Base-by-base conservation (phyloP, 208 protist species). In the Acanthamoeba sp. region DNA sequence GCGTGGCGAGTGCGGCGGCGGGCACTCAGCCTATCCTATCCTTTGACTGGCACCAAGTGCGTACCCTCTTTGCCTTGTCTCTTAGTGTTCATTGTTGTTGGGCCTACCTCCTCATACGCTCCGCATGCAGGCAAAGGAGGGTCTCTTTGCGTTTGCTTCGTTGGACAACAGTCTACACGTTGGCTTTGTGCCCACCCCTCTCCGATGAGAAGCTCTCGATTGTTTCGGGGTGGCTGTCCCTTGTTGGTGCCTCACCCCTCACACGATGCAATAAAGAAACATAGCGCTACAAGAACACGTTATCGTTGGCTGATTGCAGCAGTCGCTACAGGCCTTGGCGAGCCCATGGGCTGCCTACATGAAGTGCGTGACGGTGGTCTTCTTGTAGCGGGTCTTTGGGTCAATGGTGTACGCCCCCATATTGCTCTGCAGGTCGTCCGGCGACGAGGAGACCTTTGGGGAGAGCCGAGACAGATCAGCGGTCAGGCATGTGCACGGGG, bases 331-430 rank as follows among this genome's bases (percentile, higher is more conserved):
- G n/a, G n/a, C n/a, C n/a, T n/a, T n/a, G n/a, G n/a, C n/a, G n/a
- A n/a, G n/a, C n/a, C n/a, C n/a, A n/a, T 48, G 45, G 45, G 45
- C 45, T 48, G 48, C 48, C 48, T 55, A 69, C 59, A 69, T 69
- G n/a, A 90, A 90, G 32, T 90, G 82, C 10, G 40, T 69, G 50
- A 90, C 34, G 48, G 82, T 90, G 5, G 12, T 92, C 87, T 92
- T 88, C 50, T 64, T 62, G 50, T 88, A 88, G 10, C 80, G 80
- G 5, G 80, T 64, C 48, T 52, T 62, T 20, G 80, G 80, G n/a
- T 88, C 50, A 42, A 88, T 88, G 14, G 45, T 88, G 80, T 38
- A 62, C 22, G 40, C 80, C 5, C 59, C 59, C 59, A 69, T 7
- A 22, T 69, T 69, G 24, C 24, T 69, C n/a, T 69, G 59, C n/a